Conservation (phyloP, 257 asterid species). For the Salvia miltiorrhiza region DNA sequence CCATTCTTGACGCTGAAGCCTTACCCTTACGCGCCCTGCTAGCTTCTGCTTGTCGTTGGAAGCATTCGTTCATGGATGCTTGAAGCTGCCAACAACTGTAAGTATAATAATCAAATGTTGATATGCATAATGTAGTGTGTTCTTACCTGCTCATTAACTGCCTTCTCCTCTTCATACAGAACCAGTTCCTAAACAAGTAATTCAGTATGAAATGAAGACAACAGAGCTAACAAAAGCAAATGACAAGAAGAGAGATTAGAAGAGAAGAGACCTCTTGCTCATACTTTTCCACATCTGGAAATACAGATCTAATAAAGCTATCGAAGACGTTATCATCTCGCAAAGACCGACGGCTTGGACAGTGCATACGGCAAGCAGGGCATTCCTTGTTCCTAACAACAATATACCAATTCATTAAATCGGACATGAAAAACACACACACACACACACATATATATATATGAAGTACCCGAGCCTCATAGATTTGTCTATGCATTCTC, state of each 20-base stretch:
- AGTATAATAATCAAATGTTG: too few species aligned
- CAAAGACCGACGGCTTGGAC: conserved; percentile 52
- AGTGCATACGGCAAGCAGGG: conserved; percentile 56
- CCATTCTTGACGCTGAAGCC: not conserved
- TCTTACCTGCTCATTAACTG: conserved; percentile 15
- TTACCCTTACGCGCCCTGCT: not conserved
- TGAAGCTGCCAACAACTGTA: not conserved
- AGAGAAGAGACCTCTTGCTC: conserved; percentile 36
- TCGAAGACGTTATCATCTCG: conserved; percentile 51
- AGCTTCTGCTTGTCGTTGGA: conserved; percentile 6
- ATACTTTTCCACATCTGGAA: conserved; percentile 41
- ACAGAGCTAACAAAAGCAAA: not conserved
- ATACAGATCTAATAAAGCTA: conserved; percentile 32
- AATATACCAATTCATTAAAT: too few species aligned
- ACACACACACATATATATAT: too few species aligned
- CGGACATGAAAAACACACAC: too few species aligned
- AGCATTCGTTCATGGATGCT: not conserved
- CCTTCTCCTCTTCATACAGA: conserved; percentile 12
- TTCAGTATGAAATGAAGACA: not conserved
- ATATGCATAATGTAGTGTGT: too few species aligned
- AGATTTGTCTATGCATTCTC: conserved; percentile 58
- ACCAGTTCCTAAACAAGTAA: conserved; percentile 5
- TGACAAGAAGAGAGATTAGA: not conserved
- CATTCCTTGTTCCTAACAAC: conserved; percentile 43
- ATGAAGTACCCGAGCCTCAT: conserved; percentile 46